Evolutionary conservation across 768 basidiomycete species (phyloP), one percentile per base, ranked within the genome.

Genomic region (Floccularia luteovirens): DNA sequence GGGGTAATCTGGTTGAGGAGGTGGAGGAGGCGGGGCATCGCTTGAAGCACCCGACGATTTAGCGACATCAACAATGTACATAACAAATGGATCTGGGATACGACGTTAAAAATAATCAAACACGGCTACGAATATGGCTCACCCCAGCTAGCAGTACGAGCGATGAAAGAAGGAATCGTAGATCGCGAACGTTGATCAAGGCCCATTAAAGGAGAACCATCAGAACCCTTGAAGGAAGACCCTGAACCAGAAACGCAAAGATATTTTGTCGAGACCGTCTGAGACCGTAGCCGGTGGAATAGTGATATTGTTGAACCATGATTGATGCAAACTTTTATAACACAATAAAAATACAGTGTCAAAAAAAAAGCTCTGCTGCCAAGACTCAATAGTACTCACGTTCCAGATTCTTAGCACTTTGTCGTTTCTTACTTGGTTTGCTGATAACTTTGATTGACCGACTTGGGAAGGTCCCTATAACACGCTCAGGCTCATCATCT

Each of bases 401-500:
- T 59, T 96, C 89, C 13, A 90, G 74, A 51, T 90, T 91, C 72
- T 94, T 94, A 33, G 85, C 88, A 55, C 84, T 90, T 61, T 90
- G 85, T 51, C 90, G 75, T 74, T 96, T 96, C 72, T 97, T 96
- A 67, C 88, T 90, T 3, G 94, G 94, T 61, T 97, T 98, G 64
- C 87, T 90, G 64, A 98, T 97, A 53, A 98, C 90, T 61, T 92
- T 93, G 71, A 98, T 97, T n/a, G 92, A 82, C 33, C 86, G 82
- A 48, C 88, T 90, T 31, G 88, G 83, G 66, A 97, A 97, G 14
- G 78, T 75, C 16, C 93, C 93, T 49, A 97, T 79, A 24, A 90
- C 70, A 27, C 83, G 75, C 55, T 90, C 87, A 42, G 79, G 77
- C 55, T 87, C 83, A 44, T 88, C 83, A 37, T 89, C 86, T 36